These are phyloP conservation scores for Tricholoma furcatifolium DNA, from an alignment of 768 basidiomycete species.

Conservation along the genomic window DNA sequence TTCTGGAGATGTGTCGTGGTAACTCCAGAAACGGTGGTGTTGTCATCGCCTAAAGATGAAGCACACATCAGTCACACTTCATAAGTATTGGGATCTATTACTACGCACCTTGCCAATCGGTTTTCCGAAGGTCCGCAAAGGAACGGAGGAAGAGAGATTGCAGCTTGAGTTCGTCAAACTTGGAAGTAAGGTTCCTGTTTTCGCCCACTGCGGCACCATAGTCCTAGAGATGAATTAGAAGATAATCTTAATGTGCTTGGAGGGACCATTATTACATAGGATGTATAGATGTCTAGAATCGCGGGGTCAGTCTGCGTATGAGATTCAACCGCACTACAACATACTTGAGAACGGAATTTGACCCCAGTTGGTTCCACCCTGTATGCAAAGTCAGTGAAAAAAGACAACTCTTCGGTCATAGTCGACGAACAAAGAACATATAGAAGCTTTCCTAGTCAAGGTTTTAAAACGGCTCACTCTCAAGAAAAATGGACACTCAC, in stretches of 20 bases:
- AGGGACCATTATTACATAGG: conserved; percentile 5
- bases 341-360: conserved; percentile 16
- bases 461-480: background rate
- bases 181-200: conserved; percentile 13
- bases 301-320: background rate
- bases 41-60: conserved; percentile 12
- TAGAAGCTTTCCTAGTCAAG: too few relatives aligned
- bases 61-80: background rate
- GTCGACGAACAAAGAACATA: conserved; percentile 4
- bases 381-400: background rate
- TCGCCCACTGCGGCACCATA: conserved; percentile 16
- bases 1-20: conserved; percentile 16
- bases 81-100: background rate
- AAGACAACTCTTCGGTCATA: background rate
- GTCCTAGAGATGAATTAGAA: conserved; percentile 6
- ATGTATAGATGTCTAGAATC: conserved; percentile 14
- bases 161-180: conserved; percentile 17
- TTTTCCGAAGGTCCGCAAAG: conserved; percentile 13
- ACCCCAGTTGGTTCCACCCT: conserved; percentile 18
- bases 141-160: conserved; percentile 18
- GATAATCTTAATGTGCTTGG: background rate
- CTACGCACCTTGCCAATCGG: conserved; percentile 10
- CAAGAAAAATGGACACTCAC: background rate
- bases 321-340: background rate
- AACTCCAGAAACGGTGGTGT: conserved; percentile 14